Evolutionary conservation across 2,329 filamentous ascomycete species (phyloP).

Genomic region (Dothistroma pini): DNA sequence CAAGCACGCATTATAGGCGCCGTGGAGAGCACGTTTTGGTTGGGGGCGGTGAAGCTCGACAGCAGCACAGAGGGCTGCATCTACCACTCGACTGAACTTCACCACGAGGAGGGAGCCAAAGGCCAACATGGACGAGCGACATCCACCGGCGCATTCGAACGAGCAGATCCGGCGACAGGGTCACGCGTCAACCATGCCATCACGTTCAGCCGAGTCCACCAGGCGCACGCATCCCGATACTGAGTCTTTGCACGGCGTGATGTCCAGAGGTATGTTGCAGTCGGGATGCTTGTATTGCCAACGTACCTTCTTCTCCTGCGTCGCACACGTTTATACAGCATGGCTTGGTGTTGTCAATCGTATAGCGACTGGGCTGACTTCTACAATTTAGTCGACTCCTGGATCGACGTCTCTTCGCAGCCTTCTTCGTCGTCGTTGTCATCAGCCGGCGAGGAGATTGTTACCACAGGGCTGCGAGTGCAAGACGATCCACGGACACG

Average conservation of each 20-base stretch:
- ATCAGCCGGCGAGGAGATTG: slow-evolving; percentile 78
- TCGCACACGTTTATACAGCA: slow-evolving; percentile 9
- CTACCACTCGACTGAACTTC: neutral
- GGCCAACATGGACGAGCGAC: slow-evolving; percentile 3
- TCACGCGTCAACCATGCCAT: slow-evolving; percentile 29
- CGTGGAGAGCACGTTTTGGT: slow-evolving; percentile 5
- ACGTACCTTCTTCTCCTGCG: neutral
- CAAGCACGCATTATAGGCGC: neutral
- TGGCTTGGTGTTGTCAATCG: slow-evolving; percentile 23
- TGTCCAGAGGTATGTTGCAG: slow-evolving; percentile 3
- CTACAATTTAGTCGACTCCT: slow-evolving; percentile 65
- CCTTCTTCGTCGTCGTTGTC: slow-evolving; percentile 92
- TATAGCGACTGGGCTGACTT: slow-evolving; percentile 28
- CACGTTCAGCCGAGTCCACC: slow-evolving; percentile 31
- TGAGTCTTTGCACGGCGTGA: slow-evolving; percentile 22
- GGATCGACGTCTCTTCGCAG: slow-evolving; percentile 90
- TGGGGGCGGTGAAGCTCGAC: slow-evolving; percentile 8
- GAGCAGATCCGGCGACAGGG: slow-evolving; percentile 23
- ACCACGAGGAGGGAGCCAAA: neutral
- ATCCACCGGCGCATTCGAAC: slow-evolving; percentile 16
- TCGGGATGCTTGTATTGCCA: neutral
- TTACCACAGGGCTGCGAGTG: slow-evolving; percentile 81
- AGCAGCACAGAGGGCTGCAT: neutral
- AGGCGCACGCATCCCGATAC: slow-evolving; percentile 30
- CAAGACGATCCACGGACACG: slow-evolving; percentile 61